These are phyloP conservation scores for Elsinoe ampelina DNA, from an alignment of 2,329 filamentous ascomycete species.

Conservation along the genomic window DNA sequence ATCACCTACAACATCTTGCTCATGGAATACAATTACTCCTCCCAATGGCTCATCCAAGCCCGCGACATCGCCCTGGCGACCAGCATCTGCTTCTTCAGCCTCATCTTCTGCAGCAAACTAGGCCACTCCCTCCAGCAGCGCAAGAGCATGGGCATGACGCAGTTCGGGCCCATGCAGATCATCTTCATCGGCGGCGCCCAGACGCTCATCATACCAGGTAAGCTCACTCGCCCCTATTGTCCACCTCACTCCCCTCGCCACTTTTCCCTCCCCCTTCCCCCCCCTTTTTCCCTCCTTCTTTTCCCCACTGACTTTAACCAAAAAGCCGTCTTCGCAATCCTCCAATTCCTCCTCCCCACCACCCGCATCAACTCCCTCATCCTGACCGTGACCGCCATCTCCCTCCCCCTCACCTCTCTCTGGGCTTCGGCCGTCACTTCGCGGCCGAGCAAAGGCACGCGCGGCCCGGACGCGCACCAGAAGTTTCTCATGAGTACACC, in stretches of 20 bases:
- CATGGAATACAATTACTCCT: constrained; percentile 13
- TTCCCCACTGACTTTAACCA: constrained; percentile 14
- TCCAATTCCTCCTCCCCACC: constrained; percentile 42
- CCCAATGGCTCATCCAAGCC: constrained; percentile 18
- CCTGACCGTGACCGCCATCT: constrained; percentile 51
- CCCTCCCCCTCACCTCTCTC: constrained; percentile 56
- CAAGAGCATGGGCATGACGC: constrained; percentile 46
- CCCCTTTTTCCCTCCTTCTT: neutral
- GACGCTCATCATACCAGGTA: constrained; percentile 57
- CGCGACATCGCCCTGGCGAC: constrained; percentile 42
- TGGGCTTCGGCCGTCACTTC: constrained; percentile 46
- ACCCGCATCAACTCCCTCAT: constrained; percentile 48
- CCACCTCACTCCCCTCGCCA: neutral
- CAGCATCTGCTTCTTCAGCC: constrained; percentile 53
- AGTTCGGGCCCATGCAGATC: constrained; percentile 56
- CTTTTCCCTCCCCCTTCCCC: constrained; percentile 1
- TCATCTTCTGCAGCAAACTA: constrained; percentile 54
- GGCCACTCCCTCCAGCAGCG: constrained; percentile 48
- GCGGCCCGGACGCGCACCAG: constrained; percentile 15
- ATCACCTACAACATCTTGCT: constrained; percentile 20
- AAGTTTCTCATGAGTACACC: constrained; percentile 15
- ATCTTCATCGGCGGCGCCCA: constrained; percentile 61
- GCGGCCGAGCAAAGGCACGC: constrained; percentile 14
- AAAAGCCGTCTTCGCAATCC: constrained; percentile 50
- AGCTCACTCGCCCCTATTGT: too few relatives aligned